Evolutionary conservation across 176 grass and related monocot species (phyloP).

Genomic region (Melocanna baccifera): DNA sequence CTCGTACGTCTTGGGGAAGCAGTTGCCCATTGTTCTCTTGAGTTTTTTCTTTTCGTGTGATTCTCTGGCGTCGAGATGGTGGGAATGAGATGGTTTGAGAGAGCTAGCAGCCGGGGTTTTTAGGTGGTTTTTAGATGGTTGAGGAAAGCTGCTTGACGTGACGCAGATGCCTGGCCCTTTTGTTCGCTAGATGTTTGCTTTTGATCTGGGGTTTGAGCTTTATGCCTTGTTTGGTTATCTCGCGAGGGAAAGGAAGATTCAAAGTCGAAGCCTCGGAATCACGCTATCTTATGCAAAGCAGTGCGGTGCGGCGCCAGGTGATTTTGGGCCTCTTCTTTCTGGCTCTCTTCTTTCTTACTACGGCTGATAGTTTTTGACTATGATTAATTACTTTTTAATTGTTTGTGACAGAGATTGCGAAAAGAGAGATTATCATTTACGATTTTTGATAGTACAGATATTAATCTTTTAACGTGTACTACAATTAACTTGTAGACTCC

Average conservation of each 20-base stretch:
- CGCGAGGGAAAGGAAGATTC: constrained; percentile 56
- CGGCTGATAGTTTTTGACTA: too few relatives aligned
- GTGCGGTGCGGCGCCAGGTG: background rate
- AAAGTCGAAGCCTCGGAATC: constrained; percentile 24
- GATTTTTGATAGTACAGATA: too few relatives aligned
- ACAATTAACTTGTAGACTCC: too few relatives aligned
- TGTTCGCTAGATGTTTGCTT: constrained; percentile 29
- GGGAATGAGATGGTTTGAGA: constrained; percentile 4
- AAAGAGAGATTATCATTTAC: too few relatives aligned
- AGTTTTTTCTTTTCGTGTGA: too few relatives aligned
- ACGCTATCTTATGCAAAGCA: constrained; percentile 34
- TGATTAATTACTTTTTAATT: too few relatives aligned
- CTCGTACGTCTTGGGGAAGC: constrained; percentile 55
- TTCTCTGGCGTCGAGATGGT: background rate
- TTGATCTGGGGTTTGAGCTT: constrained; percentile 20
- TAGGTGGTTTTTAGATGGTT: background rate
- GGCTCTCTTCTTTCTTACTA: too few relatives aligned
- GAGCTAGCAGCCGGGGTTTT: constrained; percentile 20
- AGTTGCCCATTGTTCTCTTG: constrained; percentile 58
- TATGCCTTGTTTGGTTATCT: constrained; percentile 39
- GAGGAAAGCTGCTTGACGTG: constrained; percentile 23
- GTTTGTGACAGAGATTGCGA: too few relatives aligned
- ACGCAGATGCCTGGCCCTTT: background rate
- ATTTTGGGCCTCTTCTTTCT: too few relatives aligned
- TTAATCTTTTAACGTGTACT: too few relatives aligned